Conservation (phyloP, 306 rosid genomes). For the Cucumis melo region DNA sequence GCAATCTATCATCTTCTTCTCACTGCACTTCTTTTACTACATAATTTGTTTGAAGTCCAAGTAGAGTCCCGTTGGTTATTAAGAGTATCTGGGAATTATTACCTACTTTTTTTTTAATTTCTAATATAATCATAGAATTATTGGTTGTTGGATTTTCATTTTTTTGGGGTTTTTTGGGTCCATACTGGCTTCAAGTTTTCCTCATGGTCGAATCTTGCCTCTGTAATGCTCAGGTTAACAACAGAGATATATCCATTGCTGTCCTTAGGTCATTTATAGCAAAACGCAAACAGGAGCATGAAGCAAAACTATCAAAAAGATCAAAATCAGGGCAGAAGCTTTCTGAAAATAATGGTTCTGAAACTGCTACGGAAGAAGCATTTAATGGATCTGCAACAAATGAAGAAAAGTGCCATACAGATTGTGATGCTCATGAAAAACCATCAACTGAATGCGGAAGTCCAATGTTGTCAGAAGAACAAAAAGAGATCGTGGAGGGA, state of each 20-base stretch:
- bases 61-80: background rate
- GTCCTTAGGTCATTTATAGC: constrained; percentile 70
- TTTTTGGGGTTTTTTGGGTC: background rate
- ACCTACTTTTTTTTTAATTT: background rate
- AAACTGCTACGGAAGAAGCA: constrained; percentile 30
- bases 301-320: constrained; percentile 40
- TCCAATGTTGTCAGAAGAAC: constrained; percentile 28
- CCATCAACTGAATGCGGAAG: constrained; percentile 31
- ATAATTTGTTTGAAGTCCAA: background rate
- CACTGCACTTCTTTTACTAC: background rate
- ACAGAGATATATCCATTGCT: constrained; percentile 88
- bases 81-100: background rate
- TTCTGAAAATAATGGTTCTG: constrained; percentile 35
- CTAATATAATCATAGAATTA: background rate
- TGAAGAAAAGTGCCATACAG: constrained; percentile 35
- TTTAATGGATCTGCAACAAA: constrained; percentile 20
- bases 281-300: constrained; percentile 63
- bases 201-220: background rate
- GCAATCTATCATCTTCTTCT: background rate
- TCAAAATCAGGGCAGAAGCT: constrained; percentile 22
- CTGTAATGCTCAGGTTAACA: constrained; percentile 60
- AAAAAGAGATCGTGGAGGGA: constrained; percentile 31
- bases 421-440: constrained; percentile 29
- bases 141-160: background rate
- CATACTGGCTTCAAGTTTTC: background rate